Percentiles rank a stretch among this genome's conserved stretches.
phyloP scores from a whole-genome alignment of 495 filamentous ascomycete genomes.

The Parachaetomium inaequale region DNA sequence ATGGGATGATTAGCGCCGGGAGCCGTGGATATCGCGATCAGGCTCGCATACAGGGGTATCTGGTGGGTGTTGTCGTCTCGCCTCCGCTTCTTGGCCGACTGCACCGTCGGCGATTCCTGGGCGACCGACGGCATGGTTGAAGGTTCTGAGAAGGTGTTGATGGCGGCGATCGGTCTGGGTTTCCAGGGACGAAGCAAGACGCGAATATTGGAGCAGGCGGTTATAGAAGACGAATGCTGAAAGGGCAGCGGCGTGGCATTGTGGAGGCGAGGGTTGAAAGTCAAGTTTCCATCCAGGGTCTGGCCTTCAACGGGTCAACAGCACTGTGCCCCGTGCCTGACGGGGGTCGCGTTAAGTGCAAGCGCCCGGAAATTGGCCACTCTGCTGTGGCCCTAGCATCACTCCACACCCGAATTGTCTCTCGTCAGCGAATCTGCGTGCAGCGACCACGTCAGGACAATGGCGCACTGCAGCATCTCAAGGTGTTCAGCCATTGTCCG shows the following conservation, averaged over 20 bases:
- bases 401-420: not conserved
- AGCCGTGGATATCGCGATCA: conserved; percentile 4
- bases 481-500: too few relatives aligned
- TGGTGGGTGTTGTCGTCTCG: conserved; percentile 36
- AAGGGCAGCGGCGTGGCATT: not conserved
- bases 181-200: not conserved
- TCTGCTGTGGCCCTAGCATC: not conserved
- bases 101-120: conserved; percentile 26
- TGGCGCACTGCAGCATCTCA: not conserved
- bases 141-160: not conserved
- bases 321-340: conserved; percentile 7
- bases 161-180: not conserved
- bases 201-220: not conserved
- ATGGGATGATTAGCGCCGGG: conserved; percentile 14
- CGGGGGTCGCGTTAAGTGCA: not conserved
- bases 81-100: conserved; percentile 39
- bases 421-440: not conserved
- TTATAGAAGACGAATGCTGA: not conserved
- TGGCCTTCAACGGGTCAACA: not conserved
- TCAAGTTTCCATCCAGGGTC: not conserved
- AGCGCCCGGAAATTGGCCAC: not conserved
- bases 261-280: not conserved
- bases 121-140: conserved; percentile 34
- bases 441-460: not conserved
- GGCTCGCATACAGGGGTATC: conserved; percentile 32